A percentile compares a stretch with the other conserved stretches of the same genome.
phyloP scores from a whole-genome alignment of 2,329 filamentous ascomycete genomes.

The Metarhizium rileyi region DNA sequence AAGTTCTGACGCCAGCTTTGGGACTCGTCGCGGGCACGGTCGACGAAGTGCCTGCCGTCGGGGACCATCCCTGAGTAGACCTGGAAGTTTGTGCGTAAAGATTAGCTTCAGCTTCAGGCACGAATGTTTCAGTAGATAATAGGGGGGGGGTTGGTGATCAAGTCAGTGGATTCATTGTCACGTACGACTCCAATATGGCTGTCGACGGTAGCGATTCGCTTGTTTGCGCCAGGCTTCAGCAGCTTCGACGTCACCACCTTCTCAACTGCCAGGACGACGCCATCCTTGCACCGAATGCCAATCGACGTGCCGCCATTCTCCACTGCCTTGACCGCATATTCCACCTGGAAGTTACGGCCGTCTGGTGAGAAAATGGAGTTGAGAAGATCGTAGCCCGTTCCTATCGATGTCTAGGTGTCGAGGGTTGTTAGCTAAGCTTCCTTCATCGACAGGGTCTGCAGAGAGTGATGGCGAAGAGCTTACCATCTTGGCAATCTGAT shows the following conservation, averaged over 20 bases:
- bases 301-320: slow-evolving; percentile 96
- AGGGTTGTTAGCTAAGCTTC: slow-evolving; percentile 4
- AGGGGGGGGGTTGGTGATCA: not conserved
- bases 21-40: slow-evolving; percentile 88
- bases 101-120: not conserved
- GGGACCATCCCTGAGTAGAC: slow-evolving; percentile 90
- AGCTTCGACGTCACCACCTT: slow-evolving; percentile 95
- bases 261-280: slow-evolving; percentile 90
- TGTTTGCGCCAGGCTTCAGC: slow-evolving; percentile 89
- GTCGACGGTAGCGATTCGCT: slow-evolving; percentile 91
- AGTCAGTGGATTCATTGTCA: too few relatives aligned
- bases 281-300: slow-evolving; percentile 94
- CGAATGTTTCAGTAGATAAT: not conserved
- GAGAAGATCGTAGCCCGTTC: slow-evolving; percentile 96
- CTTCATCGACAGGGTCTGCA: not conserved
- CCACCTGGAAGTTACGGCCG: slow-evolving; percentile 97
- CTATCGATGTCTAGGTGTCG: slow-evolving; percentile 86
- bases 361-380: slow-evolving; percentile 99
- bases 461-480: slow-evolving; percentile 6
- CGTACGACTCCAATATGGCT: slow-evolving; percentile 86
- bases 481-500: slow-evolving; percentile 12
- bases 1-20: slow-evolving; percentile 84
- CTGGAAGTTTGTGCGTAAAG: slow-evolving; percentile 35
- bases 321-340: slow-evolving; percentile 97
- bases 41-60: slow-evolving; percentile 90